phyloP scores from a whole-genome alignment of 2,329 filamentous ascomycete species.

The Fusarium dimerum region DNA sequence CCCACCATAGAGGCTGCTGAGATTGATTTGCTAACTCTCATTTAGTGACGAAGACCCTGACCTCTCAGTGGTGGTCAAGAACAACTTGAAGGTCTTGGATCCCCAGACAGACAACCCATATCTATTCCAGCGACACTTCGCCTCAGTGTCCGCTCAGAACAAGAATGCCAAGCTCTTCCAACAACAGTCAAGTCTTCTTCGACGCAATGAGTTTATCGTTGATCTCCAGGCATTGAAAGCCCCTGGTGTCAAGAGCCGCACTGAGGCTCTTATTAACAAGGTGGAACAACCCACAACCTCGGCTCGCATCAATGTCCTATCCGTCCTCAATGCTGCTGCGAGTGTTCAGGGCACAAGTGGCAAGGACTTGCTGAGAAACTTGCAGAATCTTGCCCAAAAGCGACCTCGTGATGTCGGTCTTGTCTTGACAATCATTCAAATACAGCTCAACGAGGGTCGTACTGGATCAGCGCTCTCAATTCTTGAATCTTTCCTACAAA shows the following conservation, averaged over 20 bases:
- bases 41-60: conserved; percentile 66
- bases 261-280: conserved; percentile 41
- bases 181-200: conserved; percentile 61
- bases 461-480: conserved; percentile 72
- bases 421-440: conserved; percentile 75
- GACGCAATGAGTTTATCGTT: conserved; percentile 63
- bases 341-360: conserved; percentile 63
- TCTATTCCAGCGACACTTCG: conserved; percentile 62
- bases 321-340: conserved; percentile 69
- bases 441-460: conserved; percentile 74
- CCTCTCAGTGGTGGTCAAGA: conserved; percentile 64
- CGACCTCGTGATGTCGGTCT: conserved; percentile 80
- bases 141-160: conserved; percentile 52
- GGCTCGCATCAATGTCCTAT: conserved; percentile 42
- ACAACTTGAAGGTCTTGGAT: conserved; percentile 57
- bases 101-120: conserved; percentile 61
- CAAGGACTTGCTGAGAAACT: conserved; percentile 67
- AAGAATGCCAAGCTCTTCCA: conserved; percentile 67
- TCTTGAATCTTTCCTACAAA: conserved; percentile 73
- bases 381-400: conserved; percentile 70
- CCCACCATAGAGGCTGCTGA: too few species aligned
- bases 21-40: conserved; percentile 12
- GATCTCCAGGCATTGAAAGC: conserved; percentile 70
- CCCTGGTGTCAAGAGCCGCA: conserved; percentile 56
- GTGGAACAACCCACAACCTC: conserved; percentile 30